Evolutionary conservation across 2,329 filamentous ascomycete species (phyloP), one percentile per base, ranked within the genome.

Genomic region (Epichloe baconii): DNA sequence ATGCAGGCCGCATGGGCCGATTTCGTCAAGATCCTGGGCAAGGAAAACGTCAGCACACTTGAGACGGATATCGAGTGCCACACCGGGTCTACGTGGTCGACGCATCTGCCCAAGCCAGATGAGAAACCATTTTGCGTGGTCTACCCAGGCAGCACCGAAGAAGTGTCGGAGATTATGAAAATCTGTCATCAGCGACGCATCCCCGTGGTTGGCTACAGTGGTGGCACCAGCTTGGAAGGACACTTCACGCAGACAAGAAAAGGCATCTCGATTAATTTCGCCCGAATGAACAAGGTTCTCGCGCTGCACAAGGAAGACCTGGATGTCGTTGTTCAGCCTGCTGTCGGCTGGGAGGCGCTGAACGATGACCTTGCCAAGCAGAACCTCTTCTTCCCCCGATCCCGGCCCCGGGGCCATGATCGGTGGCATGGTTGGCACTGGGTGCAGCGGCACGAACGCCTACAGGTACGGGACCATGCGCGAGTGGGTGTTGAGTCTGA

Each of bases 381-480:
- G 53, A 85, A 85, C 31, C 77, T 96, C 3, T 95, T 95, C 74
- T 95, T 95, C 70, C 89, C 89, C 88, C 0, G 89, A 95, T 66
- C 89, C 89, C 17, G 90, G 89, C 49, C 89, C 90, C 49, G 88
- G 89, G 17, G 89, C 89, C 54, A 88, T 88, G 83, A 95, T 96
- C 59, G 89, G 89, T 52, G 89, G 89, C 51, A 89, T 89, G 85
- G 80, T 89, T 36, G 85, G 84, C 21, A 89, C 85, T 3, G 78
- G 78, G 37, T 80, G 76, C 70, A 79, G 75, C 62, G 89, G 89
- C 53, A 95, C 89, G 14, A 95, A 95, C 65, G 84, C 89, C 15
- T 95, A 94, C 71, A 78, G 89, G 52, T 95, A 95, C 66, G 90
- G 89, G 55, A 95, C 89, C 2, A 95, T 95, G 88, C 83, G 87